These are phyloP conservation scores for Ilex paraguariensis DNA, from an alignment of 305 asterid genomes.

Conservation along the genomic window DNA sequence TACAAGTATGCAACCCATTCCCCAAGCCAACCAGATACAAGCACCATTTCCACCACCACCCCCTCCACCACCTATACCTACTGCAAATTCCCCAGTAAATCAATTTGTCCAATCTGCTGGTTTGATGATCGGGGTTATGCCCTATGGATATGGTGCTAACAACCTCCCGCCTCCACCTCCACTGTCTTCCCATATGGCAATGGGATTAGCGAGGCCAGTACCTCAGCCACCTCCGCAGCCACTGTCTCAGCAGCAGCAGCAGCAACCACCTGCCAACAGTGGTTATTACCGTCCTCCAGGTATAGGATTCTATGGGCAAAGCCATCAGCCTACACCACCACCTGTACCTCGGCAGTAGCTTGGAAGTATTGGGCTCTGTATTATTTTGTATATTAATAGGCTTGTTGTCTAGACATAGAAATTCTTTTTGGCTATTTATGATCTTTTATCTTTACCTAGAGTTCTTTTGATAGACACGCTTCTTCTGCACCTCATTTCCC, in stretches of 20 bases:
- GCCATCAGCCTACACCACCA: constrained; percentile 67
- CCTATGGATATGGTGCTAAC: constrained; percentile 52
- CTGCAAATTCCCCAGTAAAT: constrained; percentile 40
- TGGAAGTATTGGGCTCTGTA: constrained; percentile 16
- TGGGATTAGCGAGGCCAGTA: constrained; percentile 49
- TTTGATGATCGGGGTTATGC: constrained; percentile 47
- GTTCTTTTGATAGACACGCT: no score
- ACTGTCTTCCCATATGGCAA: constrained; percentile 30
- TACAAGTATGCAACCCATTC: constrained; percentile 22
- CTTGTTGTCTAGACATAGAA: constrained; percentile 21
- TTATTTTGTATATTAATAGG: constrained; percentile 49
- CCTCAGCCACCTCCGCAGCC: constrained; percentile 51
- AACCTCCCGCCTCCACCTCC: constrained; percentile 43
- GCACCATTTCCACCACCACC: constrained; percentile 63
- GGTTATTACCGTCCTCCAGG: constrained; percentile 76
- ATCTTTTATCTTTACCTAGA: no score
- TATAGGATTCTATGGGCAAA: constrained; percentile 74
- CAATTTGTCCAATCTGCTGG: constrained; percentile 46
- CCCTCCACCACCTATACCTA: constrained; percentile 46
- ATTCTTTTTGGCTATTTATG: neutral
- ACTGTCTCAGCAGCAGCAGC: constrained; percentile 31
- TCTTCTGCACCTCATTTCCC: no score
- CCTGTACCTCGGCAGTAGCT: constrained; percentile 66
- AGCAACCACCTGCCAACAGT: constrained; percentile 41
- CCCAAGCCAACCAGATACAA: constrained; percentile 49